phyloP scores from a whole-genome alignment of 805 yeast genomes.

The Starmerella apis region DNA sequence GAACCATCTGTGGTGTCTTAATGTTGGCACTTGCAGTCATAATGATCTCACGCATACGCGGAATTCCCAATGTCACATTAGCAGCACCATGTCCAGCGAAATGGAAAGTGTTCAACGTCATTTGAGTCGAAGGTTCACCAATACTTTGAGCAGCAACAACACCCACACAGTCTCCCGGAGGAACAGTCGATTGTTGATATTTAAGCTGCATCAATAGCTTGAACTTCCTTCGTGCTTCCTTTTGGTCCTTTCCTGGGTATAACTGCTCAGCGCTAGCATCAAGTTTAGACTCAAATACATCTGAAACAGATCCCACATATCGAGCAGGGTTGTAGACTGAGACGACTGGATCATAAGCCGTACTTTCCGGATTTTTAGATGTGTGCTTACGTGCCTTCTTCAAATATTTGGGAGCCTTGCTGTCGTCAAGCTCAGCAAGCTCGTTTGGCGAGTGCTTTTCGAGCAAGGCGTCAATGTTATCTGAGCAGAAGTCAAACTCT shows the following conservation, averaged over 20 bases:
- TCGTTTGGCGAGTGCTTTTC: conserved; percentile 73
- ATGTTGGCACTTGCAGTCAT: conserved; percentile 96
- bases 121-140: conserved; percentile 99
- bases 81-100: conserved; percentile 99
- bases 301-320: conserved; percentile 87
- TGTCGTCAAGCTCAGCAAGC: conserved; percentile 60
- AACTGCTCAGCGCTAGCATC: conserved; percentile 56
- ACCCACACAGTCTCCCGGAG: conserved; percentile 98
- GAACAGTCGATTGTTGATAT: conserved; percentile 88
- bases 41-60: conserved; percentile 98
- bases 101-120: conserved; percentile 95
- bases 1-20: conserved; percentile 97
- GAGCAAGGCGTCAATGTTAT: conserved; percentile 77
- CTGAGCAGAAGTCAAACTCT: conserved; percentile 85
- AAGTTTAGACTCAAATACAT: conserved; percentile 69
- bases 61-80: conserved; percentile 97
- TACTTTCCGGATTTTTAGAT: conserved; percentile 43
- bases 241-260: conserved; percentile 35
- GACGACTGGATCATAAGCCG: conserved; percentile 78
- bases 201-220: conserved; percentile 95
- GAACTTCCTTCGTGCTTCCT: conserved; percentile 62
- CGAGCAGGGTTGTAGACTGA: conserved; percentile 80
- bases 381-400: conserved; percentile 67
- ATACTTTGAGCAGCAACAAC: conserved; percentile 95
- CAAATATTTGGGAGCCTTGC: conserved; percentile 63